Evolutionary conservation across 2,329 filamentous ascomycete genomes (phyloP).

Genomic region (Aspergillus fischeri): DNA sequence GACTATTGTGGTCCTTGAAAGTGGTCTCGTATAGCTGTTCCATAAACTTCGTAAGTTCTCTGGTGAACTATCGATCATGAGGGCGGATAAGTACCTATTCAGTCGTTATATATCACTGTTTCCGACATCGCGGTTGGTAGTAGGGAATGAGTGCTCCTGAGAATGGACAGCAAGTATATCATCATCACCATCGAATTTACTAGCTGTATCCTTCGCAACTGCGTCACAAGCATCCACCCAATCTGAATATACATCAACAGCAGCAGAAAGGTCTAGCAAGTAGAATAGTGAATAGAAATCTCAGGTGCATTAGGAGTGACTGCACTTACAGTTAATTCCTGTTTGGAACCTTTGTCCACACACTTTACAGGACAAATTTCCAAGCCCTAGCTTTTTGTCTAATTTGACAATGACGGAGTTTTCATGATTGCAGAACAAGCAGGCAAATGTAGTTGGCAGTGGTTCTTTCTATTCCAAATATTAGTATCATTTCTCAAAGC

Average conservation of each 20-base stretch:
- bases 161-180: constrained; percentile 11
- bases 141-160: constrained; percentile 13
- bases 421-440: constrained; percentile 98
- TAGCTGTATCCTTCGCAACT: constrained; percentile 60
- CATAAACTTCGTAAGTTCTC: constrained; percentile 5
- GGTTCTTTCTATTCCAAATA: constrained; percentile 38
- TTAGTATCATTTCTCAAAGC: constrained; percentile 1
- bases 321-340: constrained; percentile 75
- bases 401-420: constrained; percentile 86
- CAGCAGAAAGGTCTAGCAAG: constrained; percentile 70
- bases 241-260: constrained; percentile 94
- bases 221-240: constrained; percentile 94
- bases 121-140: constrained; percentile 15
- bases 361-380: constrained; percentile 81
- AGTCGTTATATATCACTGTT: constrained; percentile 11
- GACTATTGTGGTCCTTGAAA: background rate
- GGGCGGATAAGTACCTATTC: constrained; percentile 16
- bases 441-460: constrained; percentile 76
- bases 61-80: constrained; percentile 24
- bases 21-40: background rate
- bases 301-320: background rate
- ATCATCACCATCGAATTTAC: constrained; percentile 27
- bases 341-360: constrained; percentile 94
- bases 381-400: constrained; percentile 87
- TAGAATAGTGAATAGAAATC: background rate